Conservation (phyloP, 2,329 filamentous ascomycete species). For the Apiospora aurea region DNA sequence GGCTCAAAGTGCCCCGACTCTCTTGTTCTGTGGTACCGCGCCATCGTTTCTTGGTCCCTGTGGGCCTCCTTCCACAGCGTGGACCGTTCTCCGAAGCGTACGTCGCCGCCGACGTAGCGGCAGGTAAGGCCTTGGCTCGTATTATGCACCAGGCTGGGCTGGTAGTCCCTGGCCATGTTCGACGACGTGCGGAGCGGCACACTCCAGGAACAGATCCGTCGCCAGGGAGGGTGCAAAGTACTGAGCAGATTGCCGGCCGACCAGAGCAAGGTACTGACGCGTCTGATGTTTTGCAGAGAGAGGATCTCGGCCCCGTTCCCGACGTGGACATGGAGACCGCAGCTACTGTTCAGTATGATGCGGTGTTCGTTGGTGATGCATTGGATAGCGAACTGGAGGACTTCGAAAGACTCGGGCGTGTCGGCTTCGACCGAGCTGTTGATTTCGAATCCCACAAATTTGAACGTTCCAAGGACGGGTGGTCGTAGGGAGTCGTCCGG, state of each 20-base stretch:
- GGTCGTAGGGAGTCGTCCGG: neutral
- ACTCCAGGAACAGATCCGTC: slow-evolving; percentile 9
- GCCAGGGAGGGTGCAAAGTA: slow-evolving; percentile 29
- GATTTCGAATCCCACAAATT: slow-evolving; percentile 28
- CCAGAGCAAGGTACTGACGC: slow-evolving; percentile 30
- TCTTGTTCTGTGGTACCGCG: slow-evolving; percentile 26
- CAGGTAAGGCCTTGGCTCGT: neutral
- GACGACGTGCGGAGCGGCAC: slow-evolving; percentile 24
- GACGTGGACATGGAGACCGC: slow-evolving; percentile 34
- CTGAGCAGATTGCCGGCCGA: slow-evolving; percentile 30
- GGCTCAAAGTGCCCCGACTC: slow-evolving; percentile 27
- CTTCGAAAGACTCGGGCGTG: slow-evolving; percentile 26
- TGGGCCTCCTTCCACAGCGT: slow-evolving; percentile 28
- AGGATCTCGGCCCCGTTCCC: slow-evolving; percentile 30
- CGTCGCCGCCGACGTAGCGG: slow-evolving; percentile 25
- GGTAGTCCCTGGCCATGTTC: slow-evolving; percentile 5
- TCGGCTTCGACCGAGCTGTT: slow-evolving; percentile 27
- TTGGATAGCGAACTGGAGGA: slow-evolving; percentile 28
- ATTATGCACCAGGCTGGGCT: neutral
- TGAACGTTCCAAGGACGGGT: neutral
- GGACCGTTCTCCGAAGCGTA: slow-evolving; percentile 30
- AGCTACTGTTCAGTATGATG: slow-evolving; percentile 28
- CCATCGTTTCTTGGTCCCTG: neutral
- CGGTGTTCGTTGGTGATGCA: slow-evolving; percentile 26
- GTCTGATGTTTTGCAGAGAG: slow-evolving; percentile 23